Conservation (phyloP, 768 basidiomycete species). For the Kwoniella sp. region DNA sequence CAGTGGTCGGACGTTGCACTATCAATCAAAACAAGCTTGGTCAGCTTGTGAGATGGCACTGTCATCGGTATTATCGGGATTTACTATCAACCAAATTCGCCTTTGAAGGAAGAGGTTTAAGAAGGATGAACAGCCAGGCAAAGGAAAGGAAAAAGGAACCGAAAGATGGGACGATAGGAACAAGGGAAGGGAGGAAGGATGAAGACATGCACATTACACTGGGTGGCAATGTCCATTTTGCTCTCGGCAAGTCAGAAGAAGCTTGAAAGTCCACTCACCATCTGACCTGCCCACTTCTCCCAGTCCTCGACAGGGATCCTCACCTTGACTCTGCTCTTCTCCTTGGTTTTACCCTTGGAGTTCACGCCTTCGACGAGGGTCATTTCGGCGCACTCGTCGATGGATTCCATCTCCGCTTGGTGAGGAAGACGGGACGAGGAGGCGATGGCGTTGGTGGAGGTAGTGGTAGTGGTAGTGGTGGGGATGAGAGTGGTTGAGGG, state of each 20-base stretch:
- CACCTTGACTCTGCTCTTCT: constrained; percentile 12
- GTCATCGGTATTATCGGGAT: background rate
- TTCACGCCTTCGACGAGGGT: background rate
- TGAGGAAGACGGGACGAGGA: constrained; percentile 14
- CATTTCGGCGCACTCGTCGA: background rate
- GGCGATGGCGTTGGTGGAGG: constrained; percentile 10
- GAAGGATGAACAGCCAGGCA: background rate
- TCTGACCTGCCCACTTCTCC: constrained; percentile 15
- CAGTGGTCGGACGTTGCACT: constrained; percentile 28
- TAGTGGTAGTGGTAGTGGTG: constrained; percentile 7
- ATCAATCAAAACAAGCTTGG: background rate
- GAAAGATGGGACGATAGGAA: background rate
- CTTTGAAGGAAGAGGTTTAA: too few relatives aligned
- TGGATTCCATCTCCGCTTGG: background rate
- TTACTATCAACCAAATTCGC: too few relatives aligned
- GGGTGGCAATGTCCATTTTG: constrained; percentile 1
- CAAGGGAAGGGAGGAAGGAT: background rate
- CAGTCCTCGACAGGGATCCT: constrained; percentile 16
- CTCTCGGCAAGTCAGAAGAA: background rate
- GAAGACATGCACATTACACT: background rate
- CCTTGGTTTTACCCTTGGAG: constrained; percentile 5
- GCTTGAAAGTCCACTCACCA: constrained; percentile 6
- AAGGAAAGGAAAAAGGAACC: too few relatives aligned
- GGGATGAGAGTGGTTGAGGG: constrained; percentile 3
- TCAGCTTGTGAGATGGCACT: background rate